phyloP scores from a whole-genome alignment of 2,329 filamentous ascomycete species.

The Trichoderma sp. region DNA sequence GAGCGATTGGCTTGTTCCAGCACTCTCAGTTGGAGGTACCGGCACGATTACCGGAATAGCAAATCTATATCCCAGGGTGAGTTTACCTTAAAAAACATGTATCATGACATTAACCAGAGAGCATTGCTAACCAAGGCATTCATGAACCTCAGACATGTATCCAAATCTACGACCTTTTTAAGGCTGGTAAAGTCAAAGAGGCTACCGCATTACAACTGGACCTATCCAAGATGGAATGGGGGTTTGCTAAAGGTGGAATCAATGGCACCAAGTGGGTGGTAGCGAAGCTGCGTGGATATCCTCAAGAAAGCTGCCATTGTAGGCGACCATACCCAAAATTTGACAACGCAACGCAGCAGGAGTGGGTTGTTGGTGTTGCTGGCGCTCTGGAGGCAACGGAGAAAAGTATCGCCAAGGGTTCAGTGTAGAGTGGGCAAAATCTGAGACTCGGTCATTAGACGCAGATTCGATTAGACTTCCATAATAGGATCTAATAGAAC shows the following conservation, averaged over 20 bases:
- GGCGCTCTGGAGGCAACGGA: constrained; percentile 31
- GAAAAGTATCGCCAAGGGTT: constrained; percentile 26
- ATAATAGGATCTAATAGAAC: not conserved
- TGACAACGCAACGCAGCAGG: constrained; percentile 38
- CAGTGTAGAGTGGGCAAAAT: not conserved
- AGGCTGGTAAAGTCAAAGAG: constrained; percentile 48
- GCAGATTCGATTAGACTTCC: not conserved
- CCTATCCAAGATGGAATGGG: constrained; percentile 56
- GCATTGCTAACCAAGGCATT: not conserved
- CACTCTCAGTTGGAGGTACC: constrained; percentile 57
- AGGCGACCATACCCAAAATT: constrained; percentile 57
- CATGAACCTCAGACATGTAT: constrained; percentile 44
- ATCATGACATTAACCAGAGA: accelerated
- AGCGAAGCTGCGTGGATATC: constrained; percentile 55
- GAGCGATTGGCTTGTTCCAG: constrained; percentile 69
- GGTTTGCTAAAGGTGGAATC: constrained; percentile 59
- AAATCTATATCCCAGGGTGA: constrained; percentile 61
- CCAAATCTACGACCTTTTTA: constrained; percentile 51
- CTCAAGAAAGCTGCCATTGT: constrained; percentile 52
- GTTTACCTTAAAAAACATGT: not conserved
- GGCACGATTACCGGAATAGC: constrained; percentile 65
- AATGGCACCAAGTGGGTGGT: constrained; percentile 64
- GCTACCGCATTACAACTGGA: constrained; percentile 53
- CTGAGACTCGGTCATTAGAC: not conserved
- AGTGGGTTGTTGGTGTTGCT: constrained; percentile 26